A percentile compares a stretch with the other conserved stretches of the same genome.
These are phyloP conservation scores for Staphylotrichum longicolle DNA, from an alignment of 495 filamentous ascomycete genomes.

Conservation along the genomic window DNA sequence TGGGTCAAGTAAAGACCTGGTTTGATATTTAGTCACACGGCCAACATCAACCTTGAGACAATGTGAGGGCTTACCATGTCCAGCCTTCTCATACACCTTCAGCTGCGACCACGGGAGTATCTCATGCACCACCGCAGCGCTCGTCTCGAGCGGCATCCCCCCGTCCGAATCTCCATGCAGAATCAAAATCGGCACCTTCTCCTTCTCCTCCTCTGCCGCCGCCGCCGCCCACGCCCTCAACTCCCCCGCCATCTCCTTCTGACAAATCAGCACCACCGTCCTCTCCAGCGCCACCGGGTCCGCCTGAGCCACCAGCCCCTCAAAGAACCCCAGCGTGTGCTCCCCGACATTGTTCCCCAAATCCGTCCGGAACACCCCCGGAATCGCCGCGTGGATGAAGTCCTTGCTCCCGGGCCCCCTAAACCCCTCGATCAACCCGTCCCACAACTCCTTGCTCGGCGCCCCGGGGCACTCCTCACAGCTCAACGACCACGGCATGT, in stretches of 20 bases:
- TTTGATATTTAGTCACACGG: not conserved
- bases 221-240: constrained; percentile 6
- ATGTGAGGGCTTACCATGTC: constrained; percentile 20
- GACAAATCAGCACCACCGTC: constrained; percentile 7
- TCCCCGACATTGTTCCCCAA: constrained; percentile 8
- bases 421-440: constrained; percentile 3
- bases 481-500: constrained; percentile 21
- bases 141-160: constrained; percentile 21
- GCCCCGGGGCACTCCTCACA: constrained; percentile 11
- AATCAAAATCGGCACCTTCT: constrained; percentile 16
- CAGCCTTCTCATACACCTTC: constrained; percentile 22
- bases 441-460: not conserved
- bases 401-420: constrained; percentile 2
- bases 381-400: not conserved
- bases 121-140: constrained; percentile 8
- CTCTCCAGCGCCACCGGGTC: constrained; percentile 21
- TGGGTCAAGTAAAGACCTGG: constrained; percentile 16
- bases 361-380: constrained; percentile 9
- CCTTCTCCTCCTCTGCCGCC: not conserved
- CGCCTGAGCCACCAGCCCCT: constrained; percentile 16
- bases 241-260: constrained; percentile 11
- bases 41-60: not conserved
- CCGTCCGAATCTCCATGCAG: constrained; percentile 21
- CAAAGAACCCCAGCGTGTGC: constrained; percentile 15
- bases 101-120: constrained; percentile 22